Percentiles rank a stretch among this genome's conserved stretches.
These are phyloP conservation scores for Backusella australiensis DNA, from an alignment of 192 early-diverging fungal genomes.

Conservation along the genomic window DNA sequence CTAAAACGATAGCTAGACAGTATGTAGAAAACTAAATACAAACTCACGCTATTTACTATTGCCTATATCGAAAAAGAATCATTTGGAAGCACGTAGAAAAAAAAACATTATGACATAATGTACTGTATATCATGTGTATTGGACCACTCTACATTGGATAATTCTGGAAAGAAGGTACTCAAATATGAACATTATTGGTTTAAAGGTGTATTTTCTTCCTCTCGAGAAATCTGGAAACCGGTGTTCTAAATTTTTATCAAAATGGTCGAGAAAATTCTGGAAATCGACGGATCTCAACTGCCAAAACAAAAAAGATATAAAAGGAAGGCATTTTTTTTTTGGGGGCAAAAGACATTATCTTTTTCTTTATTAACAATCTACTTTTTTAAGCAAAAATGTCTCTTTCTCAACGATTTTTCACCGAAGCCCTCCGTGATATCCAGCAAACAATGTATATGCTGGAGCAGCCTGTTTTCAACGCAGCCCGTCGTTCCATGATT, in stretches of 20 bases:
- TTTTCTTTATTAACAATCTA: background rate
- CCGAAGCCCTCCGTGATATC: conserved; percentile 29
- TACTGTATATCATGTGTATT: background rate
- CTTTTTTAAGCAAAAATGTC: conserved; percentile 14
- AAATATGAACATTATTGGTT: background rate
- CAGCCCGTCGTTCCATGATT: conserved; percentile 21
- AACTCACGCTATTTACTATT: too few species aligned
- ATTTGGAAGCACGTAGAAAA: background rate
- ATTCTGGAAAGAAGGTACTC: background rate
- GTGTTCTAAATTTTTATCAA: background rate
- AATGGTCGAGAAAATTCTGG: background rate
- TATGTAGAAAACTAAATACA: too few species aligned
- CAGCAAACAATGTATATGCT: conserved; percentile 28
- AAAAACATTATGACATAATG: background rate
- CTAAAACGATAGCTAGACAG: too few species aligned
- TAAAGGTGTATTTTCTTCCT: background rate
- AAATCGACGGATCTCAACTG: background rate
- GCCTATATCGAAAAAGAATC: background rate
- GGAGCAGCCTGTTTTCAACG: conserved; percentile 32
- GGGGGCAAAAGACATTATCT: too few species aligned
- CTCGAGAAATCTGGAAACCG: background rate
- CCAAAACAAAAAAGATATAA: background rate
- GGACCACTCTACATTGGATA: too few species aligned
- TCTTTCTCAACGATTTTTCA: conserved; percentile 22
- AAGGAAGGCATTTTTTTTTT: background rate